Evolutionary conservation across 495 filamentous ascomycete species (phyloP), one percentile per base, ranked within the genome.

Genomic region (Xylaria intraflava): DNA sequence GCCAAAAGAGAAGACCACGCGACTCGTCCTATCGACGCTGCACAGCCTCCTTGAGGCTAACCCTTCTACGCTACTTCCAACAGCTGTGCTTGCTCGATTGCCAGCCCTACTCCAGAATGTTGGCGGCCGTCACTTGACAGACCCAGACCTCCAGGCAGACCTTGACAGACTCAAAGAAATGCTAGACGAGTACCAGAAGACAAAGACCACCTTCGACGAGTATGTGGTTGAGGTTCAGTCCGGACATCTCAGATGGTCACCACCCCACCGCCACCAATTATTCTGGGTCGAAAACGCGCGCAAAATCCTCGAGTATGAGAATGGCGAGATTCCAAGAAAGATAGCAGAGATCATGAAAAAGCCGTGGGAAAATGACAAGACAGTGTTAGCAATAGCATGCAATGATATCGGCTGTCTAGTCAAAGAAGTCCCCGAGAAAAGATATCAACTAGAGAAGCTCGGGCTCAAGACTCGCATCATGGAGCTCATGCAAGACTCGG

Each of bases 201-300:
- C 89, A 33, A 94, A 96, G 72, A 98, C 94, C 5, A 98, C 92
- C 0, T 94, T 98, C 59, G 92, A 96, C 69, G 85, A 95, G 65
- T 98, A 98, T 68, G 87, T 89, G 11, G 85, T 87, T 39, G 93
- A 98, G 71, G 74, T 98, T 30, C 81, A 87, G 45, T 83, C 88
- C 4, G 92, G 93, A 31, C 90, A 95, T 66, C 78, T 98, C 36
- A 84, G 89, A 61, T 98, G 93, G 93, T 92, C 87, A 8, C 94
- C 93, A 31, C 92, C 94, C 2, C 93, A 98, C 67, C 88, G 90
- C 60, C 91, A 87, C 71, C 76, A 83, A 16, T 79, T 81, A 16
- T 98, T 98, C 76, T 98, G 93, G 93, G 83, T 82, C 43, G 93
- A 96, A 55, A 95, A 98, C 59, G 89, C 94, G n/a, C 83, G 89